Evolutionary conservation across 768 basidiomycete genomes (phyloP).

Genomic region (Podaxis mareebaensis): DNA sequence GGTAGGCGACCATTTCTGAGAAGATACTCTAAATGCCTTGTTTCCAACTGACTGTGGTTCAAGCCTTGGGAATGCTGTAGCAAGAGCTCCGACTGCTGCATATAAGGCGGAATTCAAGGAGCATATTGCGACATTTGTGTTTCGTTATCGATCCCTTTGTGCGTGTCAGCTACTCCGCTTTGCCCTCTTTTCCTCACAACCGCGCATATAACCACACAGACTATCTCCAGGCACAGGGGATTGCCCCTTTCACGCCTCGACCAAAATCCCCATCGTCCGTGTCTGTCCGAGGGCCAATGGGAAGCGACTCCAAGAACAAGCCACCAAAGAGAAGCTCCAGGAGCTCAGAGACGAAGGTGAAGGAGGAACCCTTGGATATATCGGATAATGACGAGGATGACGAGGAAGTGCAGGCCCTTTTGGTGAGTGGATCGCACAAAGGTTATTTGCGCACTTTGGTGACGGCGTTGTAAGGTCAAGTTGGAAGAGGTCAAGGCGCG

Average conservation of each 20-base stretch:
- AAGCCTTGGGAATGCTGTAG: not conserved
- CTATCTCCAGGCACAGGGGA: constrained; percentile 1
- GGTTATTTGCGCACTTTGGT: not conserved
- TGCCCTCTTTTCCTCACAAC: not conserved
- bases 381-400: not conserved
- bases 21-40: not conserved
- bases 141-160: constrained; percentile 13
- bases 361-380: not conserved
- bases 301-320: not conserved
- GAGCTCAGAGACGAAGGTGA: not conserved
- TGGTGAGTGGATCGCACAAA: not conserved
- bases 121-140: constrained; percentile 18
- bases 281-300: too few relatives aligned
- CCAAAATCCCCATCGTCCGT: not conserved
- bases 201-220: not conserved
- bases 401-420: not conserved
- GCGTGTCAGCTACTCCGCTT: not conserved
- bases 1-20: not conserved
- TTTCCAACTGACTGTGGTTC: not conserved
- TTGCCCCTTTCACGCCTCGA: not conserved
- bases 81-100: not conserved
- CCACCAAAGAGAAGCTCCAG: not conserved
- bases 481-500: not conserved
- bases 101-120: constrained; percentile 5
- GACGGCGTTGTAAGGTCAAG: not conserved